Percentiles rank a stretch among this genome's conserved stretches.
Evolutionary conservation across 176 grass and related monocot genomes (phyloP).

Genomic region (Thalia dealbata): DNA sequence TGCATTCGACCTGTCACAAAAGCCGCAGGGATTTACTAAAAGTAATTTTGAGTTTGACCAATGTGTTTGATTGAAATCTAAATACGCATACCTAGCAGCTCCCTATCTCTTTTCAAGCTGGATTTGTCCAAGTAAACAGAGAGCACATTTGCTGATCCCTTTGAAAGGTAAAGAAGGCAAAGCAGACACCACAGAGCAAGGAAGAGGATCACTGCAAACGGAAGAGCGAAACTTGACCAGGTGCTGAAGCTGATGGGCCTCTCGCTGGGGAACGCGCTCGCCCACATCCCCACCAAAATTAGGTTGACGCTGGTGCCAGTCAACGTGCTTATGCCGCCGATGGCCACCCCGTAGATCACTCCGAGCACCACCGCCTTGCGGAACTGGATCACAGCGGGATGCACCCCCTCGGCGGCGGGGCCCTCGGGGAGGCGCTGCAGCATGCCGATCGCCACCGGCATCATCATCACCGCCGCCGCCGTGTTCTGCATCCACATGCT

Average conservation of each 20-base stretch:
- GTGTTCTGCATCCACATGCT: conserved; percentile 99
- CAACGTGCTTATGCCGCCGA: conserved; percentile 14
- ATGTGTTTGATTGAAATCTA: too few relatives aligned
- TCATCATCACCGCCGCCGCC: conserved; percentile 75
- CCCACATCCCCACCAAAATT: conserved; percentile 18
- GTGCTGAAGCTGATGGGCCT: conserved; percentile 19
- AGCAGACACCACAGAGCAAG: conserved; percentile 16
- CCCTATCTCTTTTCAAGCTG: conserved; percentile 18
- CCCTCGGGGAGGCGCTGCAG: conserved; percentile 32
- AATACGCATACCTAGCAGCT: not conserved
- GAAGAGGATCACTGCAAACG: conserved; percentile 11
- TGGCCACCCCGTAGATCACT: conserved; percentile 15
- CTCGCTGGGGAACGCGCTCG: conserved; percentile 10
- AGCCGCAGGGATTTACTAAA: too few relatives aligned
- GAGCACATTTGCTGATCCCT: not conserved
- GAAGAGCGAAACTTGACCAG: conserved; percentile 7
- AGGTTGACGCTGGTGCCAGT: conserved; percentile 12
- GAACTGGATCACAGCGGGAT: conserved; percentile 24
- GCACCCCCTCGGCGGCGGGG: not conserved
- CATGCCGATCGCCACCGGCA: conserved; percentile 69
- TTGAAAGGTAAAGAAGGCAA: conserved; percentile 9
- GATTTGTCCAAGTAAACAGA: conserved; percentile 15
- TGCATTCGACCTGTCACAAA: conserved; percentile 9
- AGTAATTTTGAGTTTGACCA: too few relatives aligned
- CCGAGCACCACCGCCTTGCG: conserved; percentile 11